phyloP scores from a whole-genome alignment of 23 red algal species.

The Gracilaria vermiculophylla region DNA sequence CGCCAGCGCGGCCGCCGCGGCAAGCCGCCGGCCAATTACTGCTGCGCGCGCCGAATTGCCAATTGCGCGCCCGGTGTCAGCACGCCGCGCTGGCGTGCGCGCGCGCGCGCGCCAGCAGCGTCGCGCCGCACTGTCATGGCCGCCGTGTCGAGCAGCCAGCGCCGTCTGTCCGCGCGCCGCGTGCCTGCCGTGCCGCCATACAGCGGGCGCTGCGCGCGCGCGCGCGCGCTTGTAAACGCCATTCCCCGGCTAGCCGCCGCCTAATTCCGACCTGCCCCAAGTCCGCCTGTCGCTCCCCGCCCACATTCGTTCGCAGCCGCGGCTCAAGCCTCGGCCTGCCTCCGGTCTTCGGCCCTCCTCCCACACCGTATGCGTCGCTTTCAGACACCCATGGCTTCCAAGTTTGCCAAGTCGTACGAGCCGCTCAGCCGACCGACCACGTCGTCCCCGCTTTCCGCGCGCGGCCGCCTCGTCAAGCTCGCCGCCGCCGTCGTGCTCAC shows the following conservation, averaged over 20 bases:
- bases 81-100: not conserved
- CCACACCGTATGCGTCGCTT: conserved; percentile 35
- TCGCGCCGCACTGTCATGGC: not conserved
- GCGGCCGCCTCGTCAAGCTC: conserved; percentile 17
- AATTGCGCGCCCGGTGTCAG: not conserved
- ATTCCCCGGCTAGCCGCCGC: not conserved
- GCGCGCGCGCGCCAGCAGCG: not conserved
- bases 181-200: not conserved
- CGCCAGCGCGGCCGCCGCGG: too few relatives aligned
- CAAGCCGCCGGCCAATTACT: too few relatives aligned
- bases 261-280: not conserved
- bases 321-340: too few relatives aligned
- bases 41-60: not conserved
- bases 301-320: too few relatives aligned
- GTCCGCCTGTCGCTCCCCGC: too few relatives aligned
- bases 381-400: conserved; percentile 26
- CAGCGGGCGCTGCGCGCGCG: too few relatives aligned
- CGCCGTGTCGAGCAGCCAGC: not conserved
- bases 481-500: conserved; percentile 5
- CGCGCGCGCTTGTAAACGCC: too few relatives aligned
- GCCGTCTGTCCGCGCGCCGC: not conserved
- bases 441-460: not conserved
- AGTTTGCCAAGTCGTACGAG: conserved; percentile 24
- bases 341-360: not conserved
- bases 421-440: not conserved